These are phyloP conservation scores for Eucalyptus microcorys DNA, from an alignment of 345 rosid genomes.

Conservation along the genomic window DNA sequence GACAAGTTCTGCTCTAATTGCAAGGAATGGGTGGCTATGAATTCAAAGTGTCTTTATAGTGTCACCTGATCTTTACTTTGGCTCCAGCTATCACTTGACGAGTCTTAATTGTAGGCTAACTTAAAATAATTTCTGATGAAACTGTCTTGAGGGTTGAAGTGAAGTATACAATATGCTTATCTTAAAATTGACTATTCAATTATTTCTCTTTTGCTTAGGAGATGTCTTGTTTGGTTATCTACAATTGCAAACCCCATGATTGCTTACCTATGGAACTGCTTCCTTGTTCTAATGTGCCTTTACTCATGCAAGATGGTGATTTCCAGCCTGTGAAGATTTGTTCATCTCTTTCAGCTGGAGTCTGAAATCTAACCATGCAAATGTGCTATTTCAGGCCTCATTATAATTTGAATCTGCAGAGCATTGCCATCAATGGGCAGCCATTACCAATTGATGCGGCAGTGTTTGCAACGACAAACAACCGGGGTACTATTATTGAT, in stretches of 20 bases:
- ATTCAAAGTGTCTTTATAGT: background rate
- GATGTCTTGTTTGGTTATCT: background rate
- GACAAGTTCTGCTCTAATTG: background rate
- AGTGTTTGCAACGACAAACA: slow-evolving; percentile 54
- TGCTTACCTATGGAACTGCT: background rate
- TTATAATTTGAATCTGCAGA: slow-evolving; percentile 77
- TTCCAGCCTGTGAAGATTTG: background rate
- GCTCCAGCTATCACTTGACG: background rate
- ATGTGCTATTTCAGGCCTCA: slow-evolving; percentile 69
- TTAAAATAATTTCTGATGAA: background rate
- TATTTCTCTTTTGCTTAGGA: background rate
- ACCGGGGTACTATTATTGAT: slow-evolving; percentile 86
- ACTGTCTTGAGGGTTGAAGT: background rate
- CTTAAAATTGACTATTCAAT: background rate
- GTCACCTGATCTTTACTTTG: background rate
- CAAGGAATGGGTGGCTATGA: background rate
- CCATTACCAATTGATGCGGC: slow-evolving; percentile 50
- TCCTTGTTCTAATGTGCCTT: background rate
- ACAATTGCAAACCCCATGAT: background rate
- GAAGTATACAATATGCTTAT: background rate
- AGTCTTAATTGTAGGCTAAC: background rate
- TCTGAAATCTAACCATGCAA: background rate
- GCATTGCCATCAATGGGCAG: slow-evolving; percentile 70
- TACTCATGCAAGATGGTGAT: background rate
- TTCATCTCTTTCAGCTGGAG: background rate